These are phyloP conservation scores for Daldinia vernicosa DNA, from an alignment of 495 filamentous ascomycete species.

Conservation along the genomic window DNA sequence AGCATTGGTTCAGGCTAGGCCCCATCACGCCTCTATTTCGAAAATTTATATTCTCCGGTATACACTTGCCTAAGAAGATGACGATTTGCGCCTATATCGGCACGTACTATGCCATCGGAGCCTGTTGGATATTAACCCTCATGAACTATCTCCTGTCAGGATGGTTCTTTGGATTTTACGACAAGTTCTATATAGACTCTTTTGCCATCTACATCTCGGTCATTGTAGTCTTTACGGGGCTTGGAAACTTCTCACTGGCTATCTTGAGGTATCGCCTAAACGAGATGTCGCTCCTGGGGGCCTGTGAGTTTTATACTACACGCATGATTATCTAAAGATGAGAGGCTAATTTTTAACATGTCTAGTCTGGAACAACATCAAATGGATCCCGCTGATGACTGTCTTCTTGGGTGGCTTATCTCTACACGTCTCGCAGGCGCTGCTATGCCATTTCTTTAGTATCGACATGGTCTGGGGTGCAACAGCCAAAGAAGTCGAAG, in stretches of 20 bases:
- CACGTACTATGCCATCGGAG: slow-evolving; percentile 77
- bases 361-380: slow-evolving; percentile 66
- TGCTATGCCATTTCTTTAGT: slow-evolving; percentile 68
- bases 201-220: slow-evolving; percentile 68
- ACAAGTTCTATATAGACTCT: slow-evolving; percentile 69
- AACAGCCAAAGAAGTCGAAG: slow-evolving; percentile 70
- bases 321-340: background rate
- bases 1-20: slow-evolving; percentile 62
- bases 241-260: slow-evolving; percentile 61
- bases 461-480: slow-evolving; percentile 71
- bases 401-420: slow-evolving; percentile 73
- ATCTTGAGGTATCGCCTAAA: slow-evolving; percentile 63
- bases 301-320: slow-evolving; percentile 44
- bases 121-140: slow-evolving; percentile 71
- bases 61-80: slow-evolving; percentile 70
- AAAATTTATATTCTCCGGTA: slow-evolving; percentile 65
- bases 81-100: slow-evolving; percentile 79
- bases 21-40: slow-evolving; percentile 74
- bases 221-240: slow-evolving; percentile 65
- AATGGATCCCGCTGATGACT: slow-evolving; percentile 68
- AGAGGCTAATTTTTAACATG: background rate
- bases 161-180: slow-evolving; percentile 65
- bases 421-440: slow-evolving; percentile 68
- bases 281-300: slow-evolving; percentile 50
- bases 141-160: slow-evolving; percentile 72